Evolutionary conservation across 768 basidiomycete species (phyloP).

Genomic region (Mycena indigotica): DNA sequence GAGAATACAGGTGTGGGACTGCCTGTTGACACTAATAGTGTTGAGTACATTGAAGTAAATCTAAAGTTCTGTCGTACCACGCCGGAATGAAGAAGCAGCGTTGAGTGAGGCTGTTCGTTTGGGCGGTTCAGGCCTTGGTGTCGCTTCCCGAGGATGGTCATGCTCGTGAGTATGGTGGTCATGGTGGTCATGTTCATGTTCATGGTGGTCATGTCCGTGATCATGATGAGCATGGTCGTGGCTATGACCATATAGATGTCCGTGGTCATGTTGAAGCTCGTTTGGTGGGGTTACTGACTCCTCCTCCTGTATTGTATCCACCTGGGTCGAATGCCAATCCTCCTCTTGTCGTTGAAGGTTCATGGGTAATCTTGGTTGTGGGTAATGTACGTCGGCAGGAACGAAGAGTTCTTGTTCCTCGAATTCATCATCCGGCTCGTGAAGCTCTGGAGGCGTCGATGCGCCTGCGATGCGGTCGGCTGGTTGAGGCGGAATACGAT

Average conservation of each 20-base stretch:
- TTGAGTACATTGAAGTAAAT: conserved; percentile 12
- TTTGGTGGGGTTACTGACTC: conserved; percentile 2
- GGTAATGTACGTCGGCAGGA: conserved; percentile 57
- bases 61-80: conserved; percentile 16
- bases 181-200: neutral
- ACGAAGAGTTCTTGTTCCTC: conserved; percentile 73
- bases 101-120: conserved; percentile 18
- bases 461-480: conserved; percentile 56
- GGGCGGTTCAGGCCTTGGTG: conserved; percentile 11
- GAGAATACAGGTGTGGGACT: conserved; percentile 22
- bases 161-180: neutral
- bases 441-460: conserved; percentile 56
- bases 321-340: conserved; percentile 11
- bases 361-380: conserved; percentile 26
- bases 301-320: conserved; percentile 20
- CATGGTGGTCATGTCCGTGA: neutral
- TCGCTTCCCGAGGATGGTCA: neutral
- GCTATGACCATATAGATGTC: conserved; percentile 7
- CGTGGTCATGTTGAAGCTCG: conserved; percentile 11
- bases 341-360: conserved; percentile 37
- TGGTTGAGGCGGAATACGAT: conserved; percentile 85
- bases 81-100: conserved; percentile 15
- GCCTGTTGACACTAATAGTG: conserved; percentile 11
- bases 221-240: conserved; percentile 10
- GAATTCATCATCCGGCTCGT: conserved; percentile 49